A percentile compares a stretch with the other conserved stretches of the same genome.
Evolutionary conservation across 768 basidiomycete species (phyloP).

Genomic region (Russula foetens): DNA sequence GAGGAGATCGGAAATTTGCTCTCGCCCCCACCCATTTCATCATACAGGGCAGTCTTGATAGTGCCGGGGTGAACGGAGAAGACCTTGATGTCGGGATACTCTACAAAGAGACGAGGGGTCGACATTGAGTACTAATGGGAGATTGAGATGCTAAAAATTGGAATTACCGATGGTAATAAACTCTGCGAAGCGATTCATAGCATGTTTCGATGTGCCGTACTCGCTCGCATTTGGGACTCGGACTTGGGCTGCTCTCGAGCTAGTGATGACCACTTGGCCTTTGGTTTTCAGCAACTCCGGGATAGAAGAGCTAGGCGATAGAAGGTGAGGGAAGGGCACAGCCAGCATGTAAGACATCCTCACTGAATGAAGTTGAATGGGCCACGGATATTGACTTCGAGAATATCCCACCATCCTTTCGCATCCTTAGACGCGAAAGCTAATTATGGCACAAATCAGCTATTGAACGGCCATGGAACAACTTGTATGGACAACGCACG

Average conservation of each 20-base stretch:
- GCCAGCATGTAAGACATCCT: not conserved
- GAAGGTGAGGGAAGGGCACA: too few relatives aligned
- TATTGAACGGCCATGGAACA: too few relatives aligned
- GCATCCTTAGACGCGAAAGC: slow-evolving; percentile 4
- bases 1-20: not conserved
- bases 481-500: not conserved
- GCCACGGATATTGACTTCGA: too few relatives aligned
- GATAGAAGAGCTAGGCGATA: not conserved
- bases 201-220: slow-evolving; percentile 7
- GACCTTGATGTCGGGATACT: slow-evolving; percentile 2
- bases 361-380: slow-evolving; percentile 9
- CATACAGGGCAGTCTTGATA: not conserved
- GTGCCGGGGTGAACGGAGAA: not conserved
- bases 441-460: too few relatives aligned
- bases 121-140: not conserved
- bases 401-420: slow-evolving; percentile 5
- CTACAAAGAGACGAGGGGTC: not conserved
- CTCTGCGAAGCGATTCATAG: slow-evolving; percentile 1
- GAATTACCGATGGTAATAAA: slow-evolving; percentile 5
- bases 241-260: not conserved
- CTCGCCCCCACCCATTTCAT: not conserved
- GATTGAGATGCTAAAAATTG: not conserved
- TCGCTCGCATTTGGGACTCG: slow-evolving; percentile 1
- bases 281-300: slow-evolving; percentile 5
- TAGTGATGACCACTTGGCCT: not conserved